Evolutionary conservation across 1,284 basidiomycete species (phyloP), one percentile per base, ranked within the genome.

Genomic region (Cystobasidium slooffiae): DNA sequence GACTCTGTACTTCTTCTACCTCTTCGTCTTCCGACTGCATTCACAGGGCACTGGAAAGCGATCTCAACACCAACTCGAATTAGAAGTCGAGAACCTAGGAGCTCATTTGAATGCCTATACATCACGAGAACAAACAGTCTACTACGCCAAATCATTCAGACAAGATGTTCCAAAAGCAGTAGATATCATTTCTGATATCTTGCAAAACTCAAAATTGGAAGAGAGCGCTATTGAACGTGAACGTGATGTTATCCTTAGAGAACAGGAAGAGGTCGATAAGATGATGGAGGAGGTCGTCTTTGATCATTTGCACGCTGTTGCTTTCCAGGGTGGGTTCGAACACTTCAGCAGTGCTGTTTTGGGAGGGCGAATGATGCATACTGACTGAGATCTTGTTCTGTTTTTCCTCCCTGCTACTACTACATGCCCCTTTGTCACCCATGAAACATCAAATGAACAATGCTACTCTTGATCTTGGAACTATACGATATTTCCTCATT

Each of bases 231-330:
- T 99, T 80, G 96, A 99, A 85, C 87, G 95, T 78, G 97, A 99
- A 86, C 89, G 96, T 64, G 94, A 97, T 82, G 96, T 99, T 74
- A 99, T 99, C 80, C 85, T 99, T 74, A 88, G 97, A 77, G 97
- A 99, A 84, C 94, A 97, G 86, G 93, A 98, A 86, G 97, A 99
- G 86, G 97, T 99, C 58, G 94, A 98, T 85, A 98, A 98, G 86
- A 94, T 97, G 86, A 85, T 92, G 75, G 94, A 98, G 86, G 96
- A 99, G 84, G 96, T 99, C 80, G 94, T 99, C 22, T 99, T 99
- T 81, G 96, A 99, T 85, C 96, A 99, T 83, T 85, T 99, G 77
- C 96, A 99, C 84, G 87, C 95, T 67, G 89, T 98, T 78, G 97
- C 97, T 76, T 99, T 95, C 89, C 92, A 94, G 84, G 88, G 92